These are phyloP conservation scores for Sclerotiophoma versabilis DNA, from an alignment of 2,329 filamentous ascomycete genomes.

Conservation along the genomic window DNA sequence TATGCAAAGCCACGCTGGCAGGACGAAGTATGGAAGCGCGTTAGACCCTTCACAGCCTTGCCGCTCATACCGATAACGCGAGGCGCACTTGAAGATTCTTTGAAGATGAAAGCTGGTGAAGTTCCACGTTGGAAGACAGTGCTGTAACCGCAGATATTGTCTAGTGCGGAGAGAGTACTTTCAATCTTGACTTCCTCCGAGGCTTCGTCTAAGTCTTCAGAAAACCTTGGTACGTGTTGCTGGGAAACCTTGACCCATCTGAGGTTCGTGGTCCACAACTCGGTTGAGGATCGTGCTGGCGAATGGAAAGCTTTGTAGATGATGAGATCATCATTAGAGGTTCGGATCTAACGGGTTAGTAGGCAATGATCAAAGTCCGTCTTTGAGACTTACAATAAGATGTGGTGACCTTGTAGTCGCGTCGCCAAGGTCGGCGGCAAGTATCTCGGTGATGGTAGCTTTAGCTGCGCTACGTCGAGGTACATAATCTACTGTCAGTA, in stretches of 20 bases:
- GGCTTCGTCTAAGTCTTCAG: constrained; percentile 58
- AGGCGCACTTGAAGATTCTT: constrained; percentile 78
- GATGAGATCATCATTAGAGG: constrained; percentile 79
- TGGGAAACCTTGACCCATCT: constrained; percentile 81
- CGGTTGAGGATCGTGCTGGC: constrained; percentile 46
- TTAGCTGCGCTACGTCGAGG: constrained; percentile 74
- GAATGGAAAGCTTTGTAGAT: constrained; percentile 82
- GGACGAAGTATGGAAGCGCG: constrained; percentile 76
- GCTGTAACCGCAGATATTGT: constrained; percentile 77
- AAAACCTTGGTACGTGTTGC: constrained; percentile 67
- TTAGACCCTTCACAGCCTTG: constrained; percentile 72
- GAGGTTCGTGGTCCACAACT: constrained; percentile 64
- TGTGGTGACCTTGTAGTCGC: constrained; percentile 73
- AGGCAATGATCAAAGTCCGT: background rate
- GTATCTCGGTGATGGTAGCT: constrained; percentile 77
- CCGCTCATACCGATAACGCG: constrained; percentile 77
- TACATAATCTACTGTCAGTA: constrained; percentile 74
- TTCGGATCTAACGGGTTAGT: constrained; percentile 67
- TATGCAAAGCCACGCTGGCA: constrained; percentile 87
- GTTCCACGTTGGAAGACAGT: constrained; percentile 82
- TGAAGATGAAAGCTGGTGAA: constrained; percentile 83
- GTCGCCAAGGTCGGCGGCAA: constrained; percentile 87
- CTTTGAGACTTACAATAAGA: constrained; percentile 69
- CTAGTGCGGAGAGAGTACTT: constrained; percentile 63
- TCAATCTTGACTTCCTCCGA: constrained; percentile 54